A percentile compares a stretch with the other conserved stretches of the same genome.
Conservation (phyloP, 345 rosid species). For the Brassica carinata region DNA sequence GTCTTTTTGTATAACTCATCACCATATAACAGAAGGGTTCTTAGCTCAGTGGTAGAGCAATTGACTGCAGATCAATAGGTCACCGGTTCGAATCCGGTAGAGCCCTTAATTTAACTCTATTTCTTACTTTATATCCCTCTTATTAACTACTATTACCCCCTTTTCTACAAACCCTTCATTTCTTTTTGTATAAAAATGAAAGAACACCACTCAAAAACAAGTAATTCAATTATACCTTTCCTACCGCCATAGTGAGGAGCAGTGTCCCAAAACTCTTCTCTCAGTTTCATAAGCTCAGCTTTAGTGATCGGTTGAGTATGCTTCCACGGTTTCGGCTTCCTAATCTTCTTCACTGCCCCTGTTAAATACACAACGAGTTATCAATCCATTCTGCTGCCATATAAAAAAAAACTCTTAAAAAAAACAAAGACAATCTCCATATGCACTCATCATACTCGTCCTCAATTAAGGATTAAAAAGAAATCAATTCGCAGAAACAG, state of each 20-base stretch:
- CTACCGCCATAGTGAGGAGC: constrained; percentile 95
- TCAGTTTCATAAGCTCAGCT: constrained; percentile 70
- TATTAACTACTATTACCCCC: background rate
- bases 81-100: constrained; percentile 53
- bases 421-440: background rate
- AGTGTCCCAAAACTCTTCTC: constrained; percentile 98
- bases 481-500: background rate
- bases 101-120: constrained; percentile 20
- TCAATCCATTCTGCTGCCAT: constrained; percentile 6
- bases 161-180: constrained; percentile 14
- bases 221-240: constrained; percentile 53
- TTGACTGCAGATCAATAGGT: constrained; percentile 68
- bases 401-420: background rate
- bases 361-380: constrained; percentile 5
- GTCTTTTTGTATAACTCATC: background rate
- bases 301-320: constrained; percentile 77
- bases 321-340: constrained; percentile 94
- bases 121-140: background rate
- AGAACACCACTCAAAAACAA: background rate
- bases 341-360: constrained; percentile 67
- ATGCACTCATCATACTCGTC: background rate
- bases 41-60: constrained; percentile 80
- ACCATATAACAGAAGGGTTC: background rate
- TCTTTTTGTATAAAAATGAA: constrained; percentile 6
- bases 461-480: background rate